Conservation (phyloP, 2,329 filamentous ascomycete genomes). For the Sarocladium kiliense region DNA sequence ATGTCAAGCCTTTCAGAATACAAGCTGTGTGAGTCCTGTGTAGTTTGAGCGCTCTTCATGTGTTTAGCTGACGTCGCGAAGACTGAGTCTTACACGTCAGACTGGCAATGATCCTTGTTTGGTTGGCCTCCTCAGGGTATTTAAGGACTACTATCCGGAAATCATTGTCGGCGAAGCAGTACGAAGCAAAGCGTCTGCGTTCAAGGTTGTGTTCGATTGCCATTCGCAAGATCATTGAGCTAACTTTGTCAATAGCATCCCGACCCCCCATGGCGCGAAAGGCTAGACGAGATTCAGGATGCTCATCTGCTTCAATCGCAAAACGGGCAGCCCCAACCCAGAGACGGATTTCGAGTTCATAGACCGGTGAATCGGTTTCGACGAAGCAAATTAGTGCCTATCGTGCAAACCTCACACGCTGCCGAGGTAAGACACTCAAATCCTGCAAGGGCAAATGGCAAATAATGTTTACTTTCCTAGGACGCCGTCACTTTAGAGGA, state of each 20-base stretch:
- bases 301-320: slow-evolving; percentile 44
- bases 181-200: slow-evolving; percentile 54
- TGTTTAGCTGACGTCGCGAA: slow-evolving; percentile 23
- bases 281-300: slow-evolving; percentile 62
- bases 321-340: slow-evolving; percentile 28
- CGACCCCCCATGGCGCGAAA: slow-evolving; percentile 68
- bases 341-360: slow-evolving; percentile 58
- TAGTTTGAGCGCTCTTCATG: too few relatives aligned
- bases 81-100: slow-evolving; percentile 52
- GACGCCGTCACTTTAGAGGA: slow-evolving; percentile 68
- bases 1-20: slow-evolving; percentile 80
- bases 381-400: slow-evolving; percentile 48
- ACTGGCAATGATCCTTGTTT: slow-evolving; percentile 69
- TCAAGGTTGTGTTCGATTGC: slow-evolving; percentile 40
- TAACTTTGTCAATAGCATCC: slow-evolving; percentile 49
- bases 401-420: slow-evolving; percentile 69
- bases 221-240: slow-evolving; percentile 16
- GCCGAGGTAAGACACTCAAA: slow-evolving; percentile 47
- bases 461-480: slow-evolving; percentile 26
- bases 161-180: slow-evolving; percentile 71
- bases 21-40: slow-evolving; percentile 57
- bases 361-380: slow-evolving; percentile 31
- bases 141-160: slow-evolving; percentile 87
- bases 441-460: neutral
- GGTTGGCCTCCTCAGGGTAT: slow-evolving; percentile 71